A percentile compares a stretch with the other conserved stretches of the same genome.
Conservation (phyloP, 1,284 basidiomycete species). For the Spongispora temasekensis region DNA sequence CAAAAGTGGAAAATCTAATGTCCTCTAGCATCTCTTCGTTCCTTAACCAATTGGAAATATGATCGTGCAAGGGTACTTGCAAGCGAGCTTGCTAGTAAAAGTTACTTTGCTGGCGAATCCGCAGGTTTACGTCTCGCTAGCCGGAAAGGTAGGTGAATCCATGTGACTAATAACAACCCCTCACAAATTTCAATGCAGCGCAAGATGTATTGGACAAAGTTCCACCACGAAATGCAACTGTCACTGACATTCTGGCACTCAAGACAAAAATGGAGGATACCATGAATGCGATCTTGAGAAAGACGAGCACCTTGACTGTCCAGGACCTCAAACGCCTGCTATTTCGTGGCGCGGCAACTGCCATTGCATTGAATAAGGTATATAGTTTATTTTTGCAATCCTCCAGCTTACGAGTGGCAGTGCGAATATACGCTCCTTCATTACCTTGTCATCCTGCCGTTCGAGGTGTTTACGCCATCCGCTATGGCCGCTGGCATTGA, state of each 20-base stretch:
- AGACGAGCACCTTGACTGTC: slow-evolving; percentile 70
- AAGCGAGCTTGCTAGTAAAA: slow-evolving; percentile 83
- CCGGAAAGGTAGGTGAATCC: slow-evolving; percentile 43
- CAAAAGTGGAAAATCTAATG: not conserved
- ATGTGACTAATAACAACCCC: not conserved
- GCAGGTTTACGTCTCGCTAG: slow-evolving; percentile 75
- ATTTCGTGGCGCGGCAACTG: slow-evolving; percentile 83
- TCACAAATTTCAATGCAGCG: slow-evolving; percentile 35
- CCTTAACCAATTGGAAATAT: slow-evolving; percentile 59
- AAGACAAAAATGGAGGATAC: slow-evolving; percentile 72
- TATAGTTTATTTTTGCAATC: slow-evolving; percentile 9
- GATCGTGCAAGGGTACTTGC: slow-evolving; percentile 79
- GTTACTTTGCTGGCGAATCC: slow-evolving; percentile 85
- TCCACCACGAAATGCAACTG: slow-evolving; percentile 58
- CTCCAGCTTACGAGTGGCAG: slow-evolving; percentile 38
- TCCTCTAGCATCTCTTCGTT: slow-evolving; percentile 54
- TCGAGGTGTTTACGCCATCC: slow-evolving; percentile 86
- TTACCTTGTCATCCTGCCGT: slow-evolving; percentile 86
- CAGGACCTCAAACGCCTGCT: slow-evolving; percentile 84
- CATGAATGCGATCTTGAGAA: slow-evolving; percentile 67
- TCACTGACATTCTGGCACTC: slow-evolving; percentile 62
- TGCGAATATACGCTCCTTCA: slow-evolving; percentile 88
- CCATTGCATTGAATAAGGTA: slow-evolving; percentile 74
- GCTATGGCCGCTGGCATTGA: slow-evolving; percentile 88
- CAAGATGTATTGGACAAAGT: slow-evolving; percentile 61